Percentiles rank a stretch among this genome's conserved stretches.
phyloP scores from a whole-genome alignment of 257 asterid species.

The Thymus quinquecostatus region DNA sequence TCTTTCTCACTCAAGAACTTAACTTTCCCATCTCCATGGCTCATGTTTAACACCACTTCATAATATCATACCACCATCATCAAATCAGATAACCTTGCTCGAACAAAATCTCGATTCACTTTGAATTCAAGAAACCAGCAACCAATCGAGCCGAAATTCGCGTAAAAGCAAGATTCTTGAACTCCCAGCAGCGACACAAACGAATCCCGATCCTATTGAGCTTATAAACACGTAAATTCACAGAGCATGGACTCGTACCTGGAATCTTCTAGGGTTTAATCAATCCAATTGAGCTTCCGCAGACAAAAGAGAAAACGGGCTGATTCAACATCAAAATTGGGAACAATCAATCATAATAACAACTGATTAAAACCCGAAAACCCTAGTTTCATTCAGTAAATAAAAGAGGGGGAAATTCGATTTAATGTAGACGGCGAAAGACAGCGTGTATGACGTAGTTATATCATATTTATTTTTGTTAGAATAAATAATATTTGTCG shows the following conservation, averaged over 20 bases:
- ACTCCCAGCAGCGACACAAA: constrained; percentile 16
- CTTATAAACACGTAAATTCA: background rate
- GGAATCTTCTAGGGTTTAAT: constrained; percentile 37
- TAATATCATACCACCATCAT: constrained; percentile 45
- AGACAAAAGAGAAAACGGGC: background rate
- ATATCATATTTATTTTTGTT: too few species aligned
- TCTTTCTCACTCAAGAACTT: constrained; percentile 45
- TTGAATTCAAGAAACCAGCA: constrained; percentile 4
- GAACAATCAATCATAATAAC: constrained; percentile 1
- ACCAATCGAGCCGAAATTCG: constrained; percentile 26
- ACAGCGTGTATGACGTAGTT: background rate
- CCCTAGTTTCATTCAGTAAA: constrained; percentile 18
- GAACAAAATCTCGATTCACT: constrained; percentile 1
- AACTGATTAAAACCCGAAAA: constrained; percentile 23
- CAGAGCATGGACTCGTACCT: constrained; percentile 28
- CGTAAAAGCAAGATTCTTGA: constrained; percentile 29
- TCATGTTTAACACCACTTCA: constrained; percentile 68
- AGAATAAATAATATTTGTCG: too few species aligned
- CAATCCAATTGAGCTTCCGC: constrained; percentile 29
- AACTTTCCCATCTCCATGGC: constrained; percentile 70
- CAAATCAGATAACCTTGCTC: constrained; percentile 25
- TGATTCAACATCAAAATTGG: background rate
- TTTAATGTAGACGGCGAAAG: constrained; percentile 31
- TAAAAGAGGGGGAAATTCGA: constrained; percentile 23
- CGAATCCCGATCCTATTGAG: constrained; percentile 1